phyloP scores from a whole-genome alignment of 2,329 filamentous ascomycete species.

The Penicillium verrucosum region DNA sequence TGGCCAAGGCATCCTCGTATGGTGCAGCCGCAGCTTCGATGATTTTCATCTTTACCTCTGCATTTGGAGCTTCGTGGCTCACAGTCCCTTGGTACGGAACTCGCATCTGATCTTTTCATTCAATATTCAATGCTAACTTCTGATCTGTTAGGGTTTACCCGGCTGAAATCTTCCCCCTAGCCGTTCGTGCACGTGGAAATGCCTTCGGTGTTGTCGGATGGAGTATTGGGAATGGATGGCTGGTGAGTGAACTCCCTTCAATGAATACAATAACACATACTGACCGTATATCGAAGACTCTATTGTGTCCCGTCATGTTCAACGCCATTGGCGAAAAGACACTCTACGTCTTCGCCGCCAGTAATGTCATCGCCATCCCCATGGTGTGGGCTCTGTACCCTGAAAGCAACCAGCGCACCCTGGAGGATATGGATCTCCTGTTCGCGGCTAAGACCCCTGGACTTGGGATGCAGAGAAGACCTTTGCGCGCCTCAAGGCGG shows the following conservation, averaged over 20 bases:
- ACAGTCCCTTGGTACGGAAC: slow-evolving; percentile 50
- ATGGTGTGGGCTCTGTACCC: slow-evolving; percentile 73
- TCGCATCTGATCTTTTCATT: not conserved
- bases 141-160: slow-evolving; percentile 52
- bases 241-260: slow-evolving; percentile 36
- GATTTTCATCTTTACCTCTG: slow-evolving; percentile 65
- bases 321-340: slow-evolving; percentile 65
- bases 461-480: slow-evolving; percentile 68
- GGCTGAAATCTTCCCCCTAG: slow-evolving; percentile 70
- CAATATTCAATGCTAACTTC: not conserved
- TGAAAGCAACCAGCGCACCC: slow-evolving; percentile 68
- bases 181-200: slow-evolving; percentile 70
- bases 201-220: slow-evolving; percentile 74
- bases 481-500: slow-evolving; percentile 60
- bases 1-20: slow-evolving; percentile 49
- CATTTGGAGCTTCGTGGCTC: slow-evolving; percentile 64
- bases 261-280: slow-evolving; percentile 14
- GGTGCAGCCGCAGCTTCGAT: slow-evolving; percentile 66
- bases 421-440: slow-evolving; percentile 72
- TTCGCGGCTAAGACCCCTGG: slow-evolving; percentile 66
- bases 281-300: slow-evolving; percentile 30
- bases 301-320: slow-evolving; percentile 62
- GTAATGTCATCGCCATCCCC: slow-evolving; percentile 63
- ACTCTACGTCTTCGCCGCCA: slow-evolving; percentile 68
- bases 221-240: slow-evolving; percentile 71